A percentile compares a stretch with the other conserved stretches of the same genome.
Evolutionary conservation across 2,329 filamentous ascomycete genomes (phyloP).

Genomic region (Arthrobotrys sinensis): DNA sequence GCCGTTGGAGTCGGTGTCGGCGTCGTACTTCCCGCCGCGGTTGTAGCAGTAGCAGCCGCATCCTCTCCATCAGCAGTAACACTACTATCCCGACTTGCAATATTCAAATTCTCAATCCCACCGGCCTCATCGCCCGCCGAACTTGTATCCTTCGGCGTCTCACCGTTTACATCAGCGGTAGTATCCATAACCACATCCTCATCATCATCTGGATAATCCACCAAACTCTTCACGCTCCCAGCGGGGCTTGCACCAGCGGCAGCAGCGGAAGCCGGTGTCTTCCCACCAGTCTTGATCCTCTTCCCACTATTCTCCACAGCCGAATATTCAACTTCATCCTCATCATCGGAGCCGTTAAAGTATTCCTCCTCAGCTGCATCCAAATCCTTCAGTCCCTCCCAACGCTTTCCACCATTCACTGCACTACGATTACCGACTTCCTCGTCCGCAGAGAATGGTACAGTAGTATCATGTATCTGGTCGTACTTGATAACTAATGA

Average conservation of each 20-base stretch:
- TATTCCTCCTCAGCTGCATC: constrained; percentile 92
- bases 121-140: constrained; percentile 58
- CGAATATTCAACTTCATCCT: constrained; percentile 73
- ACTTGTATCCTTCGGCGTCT: constrained; percentile 64
- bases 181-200: constrained; percentile 78
- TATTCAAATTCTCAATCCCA: constrained; percentile 54
- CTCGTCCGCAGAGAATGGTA: constrained; percentile 74
- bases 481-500: constrained; percentile 84
- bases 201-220: constrained; percentile 94
- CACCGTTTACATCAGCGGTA: constrained; percentile 68
- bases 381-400: constrained; percentile 83
- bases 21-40: constrained; percentile 22
- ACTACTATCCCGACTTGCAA: constrained; percentile 45
- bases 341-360: constrained; percentile 90
- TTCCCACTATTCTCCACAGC: constrained; percentile 66
- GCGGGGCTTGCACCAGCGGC: constrained; percentile 75
- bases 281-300: constrained; percentile 63
- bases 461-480: constrained; percentile 78
- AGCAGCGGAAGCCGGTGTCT: constrained; percentile 65
- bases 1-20: constrained; percentile 30
- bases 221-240: constrained; percentile 79
- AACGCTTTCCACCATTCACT: constrained; percentile 74
- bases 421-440: constrained; percentile 68
- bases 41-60: background rate
- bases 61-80: constrained; percentile 35